phyloP scores from a whole-genome alignment of 495 filamentous ascomycete genomes.

The Aspergillus nidulans region DNA sequence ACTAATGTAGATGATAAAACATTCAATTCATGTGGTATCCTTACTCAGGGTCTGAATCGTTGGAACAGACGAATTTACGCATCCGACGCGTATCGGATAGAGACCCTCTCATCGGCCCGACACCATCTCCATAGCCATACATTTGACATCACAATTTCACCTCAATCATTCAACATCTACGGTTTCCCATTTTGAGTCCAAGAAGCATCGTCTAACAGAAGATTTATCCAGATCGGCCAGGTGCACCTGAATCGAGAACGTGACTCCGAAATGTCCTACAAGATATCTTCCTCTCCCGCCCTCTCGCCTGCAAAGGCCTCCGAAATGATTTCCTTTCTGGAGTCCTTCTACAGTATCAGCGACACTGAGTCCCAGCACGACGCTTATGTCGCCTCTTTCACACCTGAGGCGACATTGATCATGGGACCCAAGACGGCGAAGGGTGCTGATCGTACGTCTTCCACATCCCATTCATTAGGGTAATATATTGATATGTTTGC shows the following conservation, averaged over 20 bases:
- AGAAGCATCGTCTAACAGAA: no score
- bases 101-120: background rate
- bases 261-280: constrained; percentile 33
- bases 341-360: constrained; percentile 54
- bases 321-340: constrained; percentile 45
- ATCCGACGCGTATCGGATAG: background rate
- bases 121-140: background rate
- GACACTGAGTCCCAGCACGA: constrained; percentile 55
- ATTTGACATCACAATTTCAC: background rate
- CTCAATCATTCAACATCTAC: background rate
- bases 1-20: no score
- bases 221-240: background rate
- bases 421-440: constrained; percentile 51
- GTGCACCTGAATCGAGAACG: background rate
- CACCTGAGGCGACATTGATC: constrained; percentile 50
- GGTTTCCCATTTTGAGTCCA: no score
- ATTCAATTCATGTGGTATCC: no score
- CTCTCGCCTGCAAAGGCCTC: constrained; percentile 28
- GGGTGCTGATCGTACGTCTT: constrained; percentile 43
- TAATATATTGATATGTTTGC: background rate
- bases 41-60: background rate
- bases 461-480: no score
- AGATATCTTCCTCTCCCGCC: constrained; percentile 30
- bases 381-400: constrained; percentile 52
- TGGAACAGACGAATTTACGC: no score